Conservation (phyloP, 352 stramenopile genomes). For the Globisporangium recalcitrans region DNA sequence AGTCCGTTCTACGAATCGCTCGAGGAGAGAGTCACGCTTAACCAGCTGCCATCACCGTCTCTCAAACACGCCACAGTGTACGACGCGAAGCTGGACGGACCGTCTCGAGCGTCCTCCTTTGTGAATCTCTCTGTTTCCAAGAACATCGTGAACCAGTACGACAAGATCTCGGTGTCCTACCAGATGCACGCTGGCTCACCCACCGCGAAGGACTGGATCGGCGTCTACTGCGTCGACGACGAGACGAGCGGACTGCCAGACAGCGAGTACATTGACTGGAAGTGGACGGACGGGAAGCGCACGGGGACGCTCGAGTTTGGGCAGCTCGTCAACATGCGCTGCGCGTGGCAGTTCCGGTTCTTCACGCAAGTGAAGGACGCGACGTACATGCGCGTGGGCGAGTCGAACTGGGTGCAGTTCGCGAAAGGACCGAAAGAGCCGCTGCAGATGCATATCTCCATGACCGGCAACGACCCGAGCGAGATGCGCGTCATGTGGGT, state of each 20-base stretch:
- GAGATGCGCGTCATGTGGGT: constrained; percentile 44
- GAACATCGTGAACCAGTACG: constrained; percentile 5
- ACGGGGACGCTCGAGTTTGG: constrained; percentile 24
- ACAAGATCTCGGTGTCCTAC: constrained; percentile 18
- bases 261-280: constrained; percentile 20
- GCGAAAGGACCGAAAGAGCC: constrained; percentile 24
- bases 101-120: not conserved
- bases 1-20: not conserved
- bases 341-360: constrained; percentile 38
- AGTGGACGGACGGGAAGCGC: constrained; percentile 4
- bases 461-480: constrained; percentile 19
- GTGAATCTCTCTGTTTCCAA: constrained; percentile 6
- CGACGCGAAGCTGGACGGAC: not conserved
- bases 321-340: constrained; percentile 41
- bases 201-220: constrained; percentile 23
- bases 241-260: constrained; percentile 15
- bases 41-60: not conserved
- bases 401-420: constrained; percentile 30
- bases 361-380: constrained; percentile 13
- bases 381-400: constrained; percentile 19
- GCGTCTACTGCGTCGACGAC: constrained; percentile 28
- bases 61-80: not conserved
- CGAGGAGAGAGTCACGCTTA: not conserved
- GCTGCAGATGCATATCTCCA: constrained; percentile 29
- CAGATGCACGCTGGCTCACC: constrained; percentile 13